Conservation (phyloP, 768 basidiomycete species). For the Trametes sanguinea region DNA sequence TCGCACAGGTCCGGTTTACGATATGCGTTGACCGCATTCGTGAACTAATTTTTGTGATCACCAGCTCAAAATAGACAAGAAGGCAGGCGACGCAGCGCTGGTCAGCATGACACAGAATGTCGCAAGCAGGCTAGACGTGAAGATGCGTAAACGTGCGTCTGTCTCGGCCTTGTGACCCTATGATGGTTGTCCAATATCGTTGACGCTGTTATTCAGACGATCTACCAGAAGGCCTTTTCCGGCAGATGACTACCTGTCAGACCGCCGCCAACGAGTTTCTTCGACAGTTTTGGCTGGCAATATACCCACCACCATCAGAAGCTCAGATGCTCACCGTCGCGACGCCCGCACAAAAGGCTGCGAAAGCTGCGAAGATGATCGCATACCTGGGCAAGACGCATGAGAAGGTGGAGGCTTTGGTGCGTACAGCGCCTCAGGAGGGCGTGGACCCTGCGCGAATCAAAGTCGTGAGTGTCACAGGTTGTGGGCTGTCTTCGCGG, state of each 20-base stretch:
- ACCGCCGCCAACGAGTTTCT: conserved; percentile 95
- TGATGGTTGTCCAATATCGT: neutral
- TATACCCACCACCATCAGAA: conserved; percentile 74
- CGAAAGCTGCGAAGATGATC: conserved; percentile 87
- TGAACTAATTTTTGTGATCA: neutral
- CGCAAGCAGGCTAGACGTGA: conserved; percentile 65
- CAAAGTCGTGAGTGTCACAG: conserved; percentile 49
- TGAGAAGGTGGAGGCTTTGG: conserved; percentile 81
- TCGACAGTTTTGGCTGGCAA: conserved; percentile 91
- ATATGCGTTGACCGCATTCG: conserved; percentile 32
- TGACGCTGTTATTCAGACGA: conserved; percentile 51
- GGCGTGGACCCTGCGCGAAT: conserved; percentile 65
- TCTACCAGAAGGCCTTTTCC: conserved; percentile 75
- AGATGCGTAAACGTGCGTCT: conserved; percentile 61
- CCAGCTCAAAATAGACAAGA: conserved; percentile 69
- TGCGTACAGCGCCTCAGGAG: conserved; percentile 58
- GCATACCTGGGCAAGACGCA: conserved; percentile 76
- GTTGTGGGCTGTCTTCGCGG: neutral
- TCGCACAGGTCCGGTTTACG: conserved; percentile 45
- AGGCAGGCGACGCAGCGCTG: conserved; percentile 68
- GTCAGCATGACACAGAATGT: conserved; percentile 80
- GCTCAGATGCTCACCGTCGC: conserved; percentile 48
- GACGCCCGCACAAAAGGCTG: conserved; percentile 68
- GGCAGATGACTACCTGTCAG: conserved; percentile 87
- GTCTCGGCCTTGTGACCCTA: neutral